A percentile compares a stretch with the other conserved stretches of the same genome.
Evolutionary conservation across 768 basidiomycete species (phyloP).

Genomic region (Naganishia vishniacii): DNA sequence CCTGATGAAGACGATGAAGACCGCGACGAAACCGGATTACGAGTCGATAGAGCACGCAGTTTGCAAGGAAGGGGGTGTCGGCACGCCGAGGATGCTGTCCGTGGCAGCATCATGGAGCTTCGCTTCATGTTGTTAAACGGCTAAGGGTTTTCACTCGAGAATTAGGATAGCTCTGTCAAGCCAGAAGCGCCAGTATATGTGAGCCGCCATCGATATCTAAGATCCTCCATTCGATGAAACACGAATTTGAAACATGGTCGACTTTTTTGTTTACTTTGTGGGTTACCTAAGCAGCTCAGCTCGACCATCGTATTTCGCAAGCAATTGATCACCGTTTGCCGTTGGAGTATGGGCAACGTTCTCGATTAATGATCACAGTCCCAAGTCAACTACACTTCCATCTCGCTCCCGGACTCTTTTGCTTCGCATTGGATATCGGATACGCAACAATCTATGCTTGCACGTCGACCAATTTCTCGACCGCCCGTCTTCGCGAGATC

Average conservation of each 20-base stretch:
- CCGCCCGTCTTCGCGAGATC: slow-evolving; percentile 14
- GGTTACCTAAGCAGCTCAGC: slow-evolving; percentile 1
- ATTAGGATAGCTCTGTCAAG: too few species aligned
- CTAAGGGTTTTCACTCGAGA: too few species aligned
- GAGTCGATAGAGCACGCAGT: not conserved
- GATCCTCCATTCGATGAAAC: too few species aligned
- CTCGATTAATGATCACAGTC: too few species aligned
- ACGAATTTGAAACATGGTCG: not conserved
- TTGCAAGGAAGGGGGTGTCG: not conserved
- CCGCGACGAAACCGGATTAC: not conserved
- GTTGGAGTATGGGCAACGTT: too few species aligned
- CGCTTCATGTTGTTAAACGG: not conserved
- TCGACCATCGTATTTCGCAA: not conserved
- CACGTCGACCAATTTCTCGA: slow-evolving; percentile 7
- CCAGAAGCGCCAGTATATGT: too few species aligned
- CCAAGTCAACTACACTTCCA: too few species aligned
- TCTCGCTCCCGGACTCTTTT: too few species aligned
- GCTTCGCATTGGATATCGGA: not conserved
- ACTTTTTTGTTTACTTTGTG: slow-evolving; percentile 21
- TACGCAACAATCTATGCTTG: slow-evolving; percentile 9
- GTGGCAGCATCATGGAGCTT: not conserved
- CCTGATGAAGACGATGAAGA: not conserved
- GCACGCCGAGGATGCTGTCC: not conserved
- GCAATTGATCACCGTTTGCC: not conserved
- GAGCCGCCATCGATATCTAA: too few species aligned